These are phyloP conservation scores for Arabidopsis suecica DNA, from an alignment of 345 rosid genomes.

Conservation along the genomic window DNA sequence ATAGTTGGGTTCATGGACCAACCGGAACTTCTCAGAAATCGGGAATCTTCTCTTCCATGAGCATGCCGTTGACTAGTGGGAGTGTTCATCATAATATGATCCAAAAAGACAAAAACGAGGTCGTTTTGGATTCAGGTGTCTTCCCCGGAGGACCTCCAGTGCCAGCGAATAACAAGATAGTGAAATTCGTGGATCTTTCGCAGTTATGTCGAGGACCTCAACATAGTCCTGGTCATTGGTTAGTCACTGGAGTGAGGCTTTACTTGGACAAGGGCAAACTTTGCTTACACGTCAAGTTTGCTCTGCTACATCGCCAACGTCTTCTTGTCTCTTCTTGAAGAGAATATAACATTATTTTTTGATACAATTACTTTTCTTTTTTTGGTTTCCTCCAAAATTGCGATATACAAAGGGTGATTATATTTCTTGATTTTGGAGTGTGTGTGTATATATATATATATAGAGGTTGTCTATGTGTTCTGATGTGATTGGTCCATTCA, in stretches of 20 bases:
- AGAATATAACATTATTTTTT: not conserved
- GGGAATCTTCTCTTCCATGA: slow-evolving; percentile 74
- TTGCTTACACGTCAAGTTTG: slow-evolving; percentile 76
- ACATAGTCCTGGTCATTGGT: slow-evolving; percentile 94
- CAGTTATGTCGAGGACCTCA: slow-evolving; percentile 80
- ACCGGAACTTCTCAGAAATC: slow-evolving; percentile 61
- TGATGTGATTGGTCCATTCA: not conserved
- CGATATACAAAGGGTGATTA: slow-evolving; percentile 11
- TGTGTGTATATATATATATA: not conserved
- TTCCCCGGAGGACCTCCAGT: slow-evolving; percentile 89
- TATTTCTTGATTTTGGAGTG: slow-evolving; percentile 27
- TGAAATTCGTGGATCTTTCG: slow-evolving; percentile 74
- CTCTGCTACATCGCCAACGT: slow-evolving; percentile 56
- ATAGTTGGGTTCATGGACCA: slow-evolving; percentile 66
- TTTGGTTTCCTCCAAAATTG: not conserved
- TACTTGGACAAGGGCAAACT: slow-evolving; percentile 79
- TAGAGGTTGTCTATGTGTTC: slow-evolving; percentile 1
- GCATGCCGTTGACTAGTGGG: slow-evolving; percentile 58
- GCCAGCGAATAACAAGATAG: slow-evolving; percentile 69
- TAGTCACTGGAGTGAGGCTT: slow-evolving; percentile 79
- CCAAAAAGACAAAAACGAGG: slow-evolving; percentile 47
- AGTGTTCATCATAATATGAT: slow-evolving; percentile 48
- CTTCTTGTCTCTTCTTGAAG: slow-evolving; percentile 23
- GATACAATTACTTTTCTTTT: not conserved
- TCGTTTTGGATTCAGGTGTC: slow-evolving; percentile 74